These are phyloP conservation scores for Aspergillus ochraceoroseus DNA, from an alignment of 2,329 filamentous ascomycete species.

Conservation along the genomic window DNA sequence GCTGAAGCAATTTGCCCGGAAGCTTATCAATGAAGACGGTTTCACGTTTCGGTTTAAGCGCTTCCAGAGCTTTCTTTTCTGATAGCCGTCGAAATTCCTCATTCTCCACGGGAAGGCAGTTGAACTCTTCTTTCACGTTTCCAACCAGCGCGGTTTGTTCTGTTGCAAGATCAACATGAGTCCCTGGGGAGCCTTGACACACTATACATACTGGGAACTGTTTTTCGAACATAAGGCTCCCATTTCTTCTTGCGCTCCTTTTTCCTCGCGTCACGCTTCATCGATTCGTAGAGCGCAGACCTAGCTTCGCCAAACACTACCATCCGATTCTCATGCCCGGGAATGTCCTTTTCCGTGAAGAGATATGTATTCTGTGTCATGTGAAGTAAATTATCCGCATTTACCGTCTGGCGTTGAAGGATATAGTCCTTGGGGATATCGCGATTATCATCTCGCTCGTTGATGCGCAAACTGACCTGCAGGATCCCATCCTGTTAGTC, in stretches of 20 bases:
- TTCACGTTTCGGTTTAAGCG: slow-evolving; percentile 57
- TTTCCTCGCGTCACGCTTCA: slow-evolving; percentile 44
- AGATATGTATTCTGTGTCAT: slow-evolving; percentile 76
- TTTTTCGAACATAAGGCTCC: slow-evolving; percentile 53
- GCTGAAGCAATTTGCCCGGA: slow-evolving; percentile 52
- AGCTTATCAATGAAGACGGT: slow-evolving; percentile 49
- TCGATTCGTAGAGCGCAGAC: slow-evolving; percentile 45
- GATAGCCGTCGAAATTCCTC: slow-evolving; percentile 63
- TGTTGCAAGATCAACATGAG: slow-evolving; percentile 31
- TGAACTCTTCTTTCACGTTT: slow-evolving; percentile 69
- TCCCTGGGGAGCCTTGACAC: not conserved
- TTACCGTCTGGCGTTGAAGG: slow-evolving; percentile 61
- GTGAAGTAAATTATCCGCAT: slow-evolving; percentile 40
- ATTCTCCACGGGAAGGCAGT: slow-evolving; percentile 67
- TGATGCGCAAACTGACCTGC: slow-evolving; percentile 65
- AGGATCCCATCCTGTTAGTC: slow-evolving; percentile 32
- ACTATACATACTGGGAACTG: slow-evolving; percentile 66
- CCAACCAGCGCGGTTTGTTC: slow-evolving; percentile 75
- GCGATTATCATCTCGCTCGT: slow-evolving; percentile 63
- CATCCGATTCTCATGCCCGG: slow-evolving; percentile 59
- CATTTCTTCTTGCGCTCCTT: slow-evolving; percentile 51
- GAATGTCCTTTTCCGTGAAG: slow-evolving; percentile 89
- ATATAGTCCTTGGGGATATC: slow-evolving; percentile 83
- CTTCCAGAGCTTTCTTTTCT: slow-evolving; percentile 53
- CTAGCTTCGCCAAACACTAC: slow-evolving; percentile 43